phyloP scores from a whole-genome alignment of 2,329 filamentous ascomycete species.

The Sarocladium brachiariae region DNA sequence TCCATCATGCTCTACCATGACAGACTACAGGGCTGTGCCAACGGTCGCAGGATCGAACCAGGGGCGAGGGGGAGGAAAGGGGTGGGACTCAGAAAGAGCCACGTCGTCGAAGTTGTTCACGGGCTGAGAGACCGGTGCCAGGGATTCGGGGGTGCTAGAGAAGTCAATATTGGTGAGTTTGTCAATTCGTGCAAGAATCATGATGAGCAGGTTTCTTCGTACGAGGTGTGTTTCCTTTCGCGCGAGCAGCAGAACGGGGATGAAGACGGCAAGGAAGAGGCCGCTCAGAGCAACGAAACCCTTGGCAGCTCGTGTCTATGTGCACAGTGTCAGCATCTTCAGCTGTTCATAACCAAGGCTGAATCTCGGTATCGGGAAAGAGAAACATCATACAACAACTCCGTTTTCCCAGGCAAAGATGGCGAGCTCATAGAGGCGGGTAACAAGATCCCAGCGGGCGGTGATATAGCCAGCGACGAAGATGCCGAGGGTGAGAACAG shows the following conservation, averaged over 20 bases:
- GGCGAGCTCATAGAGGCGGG: conserved; percentile 90
- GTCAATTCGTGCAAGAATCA: too few relatives aligned
- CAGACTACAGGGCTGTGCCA: conserved; percentile 27
- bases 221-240: conserved; percentile 74
- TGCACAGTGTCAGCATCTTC: conserved; percentile 7
- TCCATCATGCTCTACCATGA: conserved; percentile 72
- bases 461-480: conserved; percentile 99
- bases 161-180: background rate
- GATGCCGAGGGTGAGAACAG: conserved; percentile 88
- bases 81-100: conserved; percentile 73
- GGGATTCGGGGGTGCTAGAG: conserved; percentile 72
- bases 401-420: conserved; percentile 99
- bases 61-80: background rate
- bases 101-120: conserved; percentile 88
- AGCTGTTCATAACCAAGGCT: too few relatives aligned
- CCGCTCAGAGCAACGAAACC: conserved; percentile 77
- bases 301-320: conserved; percentile 74
- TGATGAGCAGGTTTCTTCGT: too few relatives aligned
- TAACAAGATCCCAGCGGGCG: conserved; percentile 97
- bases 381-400: conserved; percentile 74
- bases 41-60: conserved; percentile 10
- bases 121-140: conserved; percentile 78
- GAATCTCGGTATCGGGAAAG: background rate
- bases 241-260: conserved; percentile 80
- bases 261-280: conserved; percentile 75